Evolutionary conservation across 2,329 filamentous ascomycete species (phyloP).

Genomic region (Zelopaecilomyces penicillatus): DNA sequence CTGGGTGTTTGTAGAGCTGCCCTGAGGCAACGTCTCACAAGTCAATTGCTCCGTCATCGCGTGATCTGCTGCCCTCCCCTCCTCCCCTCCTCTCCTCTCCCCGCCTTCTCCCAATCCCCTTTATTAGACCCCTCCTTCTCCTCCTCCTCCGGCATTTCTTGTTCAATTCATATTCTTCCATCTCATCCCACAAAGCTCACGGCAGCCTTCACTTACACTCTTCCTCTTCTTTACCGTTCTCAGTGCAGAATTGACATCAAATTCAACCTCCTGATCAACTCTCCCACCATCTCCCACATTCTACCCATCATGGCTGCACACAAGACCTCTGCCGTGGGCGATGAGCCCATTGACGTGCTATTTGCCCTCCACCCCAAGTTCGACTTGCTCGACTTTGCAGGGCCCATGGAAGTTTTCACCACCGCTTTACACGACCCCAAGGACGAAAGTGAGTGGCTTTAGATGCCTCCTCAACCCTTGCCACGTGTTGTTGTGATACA

Average conservation of each 20-base stretch:
- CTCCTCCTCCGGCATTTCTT: conserved; percentile 14
- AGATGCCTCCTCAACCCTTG: too few relatives aligned
- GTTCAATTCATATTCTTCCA: conserved; percentile 11
- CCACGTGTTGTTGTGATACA: not conserved
- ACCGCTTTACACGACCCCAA: conserved; percentile 44
- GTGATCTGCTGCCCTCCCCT: conserved; percentile 10
- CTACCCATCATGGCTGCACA: conserved; percentile 43
- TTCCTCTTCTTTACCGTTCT: conserved; percentile 5
- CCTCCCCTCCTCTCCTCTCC: conserved; percentile 9
- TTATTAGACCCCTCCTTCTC: conserved; percentile 11
- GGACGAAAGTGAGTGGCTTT: conserved; percentile 35
- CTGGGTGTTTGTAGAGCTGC: too few relatives aligned
- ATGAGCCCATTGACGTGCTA: conserved; percentile 52
- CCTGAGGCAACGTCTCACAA: conserved; percentile 3
- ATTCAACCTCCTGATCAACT: conserved; percentile 1
- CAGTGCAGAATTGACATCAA: too few relatives aligned
- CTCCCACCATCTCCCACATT: conserved; percentile 11
- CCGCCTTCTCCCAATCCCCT: conserved; percentile 14
- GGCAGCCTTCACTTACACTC: conserved; percentile 10
- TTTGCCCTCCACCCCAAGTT: conserved; percentile 54
- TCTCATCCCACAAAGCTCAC: conserved; percentile 10
- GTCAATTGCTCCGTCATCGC: conserved; percentile 11
- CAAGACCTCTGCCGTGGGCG: conserved; percentile 50
- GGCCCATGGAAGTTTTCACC: conserved; percentile 44
- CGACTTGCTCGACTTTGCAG: conserved; percentile 50